Evolutionary conservation across 352 stramenopile species (phyloP).

Genomic region (Globisporangium cystogenes): DNA sequence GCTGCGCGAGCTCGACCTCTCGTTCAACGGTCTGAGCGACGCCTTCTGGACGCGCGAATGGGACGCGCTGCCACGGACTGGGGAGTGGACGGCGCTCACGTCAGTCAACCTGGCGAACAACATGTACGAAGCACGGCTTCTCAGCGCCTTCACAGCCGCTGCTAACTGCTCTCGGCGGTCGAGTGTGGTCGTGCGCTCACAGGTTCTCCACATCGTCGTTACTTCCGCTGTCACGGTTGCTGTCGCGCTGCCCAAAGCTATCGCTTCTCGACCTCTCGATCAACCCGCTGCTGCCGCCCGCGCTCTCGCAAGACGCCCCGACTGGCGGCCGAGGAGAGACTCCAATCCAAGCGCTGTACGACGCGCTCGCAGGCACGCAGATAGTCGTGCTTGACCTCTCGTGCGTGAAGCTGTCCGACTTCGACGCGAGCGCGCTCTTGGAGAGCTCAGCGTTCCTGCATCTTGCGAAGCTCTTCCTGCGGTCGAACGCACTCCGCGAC

Average conservation of each 20-base stretch:
- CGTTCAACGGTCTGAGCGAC: slow-evolving; percentile 46
- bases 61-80: neutral
- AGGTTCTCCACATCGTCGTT: slow-evolving; percentile 32
- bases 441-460: slow-evolving; percentile 1
- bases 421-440: slow-evolving; percentile 13
- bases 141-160: too few relatives aligned
- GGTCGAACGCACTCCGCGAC: slow-evolving; percentile 38
- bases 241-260: slow-evolving; percentile 24
- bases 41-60: slow-evolving; percentile 22
- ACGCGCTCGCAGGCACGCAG: slow-evolving; percentile 3
- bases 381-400: slow-evolving; percentile 38
- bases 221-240: slow-evolving; percentile 14
- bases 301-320: neutral
- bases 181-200: neutral
- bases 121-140: slow-evolving; percentile 22
- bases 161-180: neutral
- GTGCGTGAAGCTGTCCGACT: slow-evolving; percentile 31
- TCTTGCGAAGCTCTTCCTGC: slow-evolving; percentile 33
- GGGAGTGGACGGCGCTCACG: slow-evolving; percentile 19
- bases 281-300: slow-evolving; percentile 17
- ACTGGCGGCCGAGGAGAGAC: neutral
- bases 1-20: slow-evolving; percentile 32
- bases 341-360: slow-evolving; percentile 3
- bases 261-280: slow-evolving; percentile 44
- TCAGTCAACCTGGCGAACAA: slow-evolving; percentile 48